A percentile compares a stretch with the other conserved stretches of the same genome.
Evolutionary conservation across 164 flowering plant genomes (phyloP).

Genomic region (Magnolia changhungtana): DNA sequence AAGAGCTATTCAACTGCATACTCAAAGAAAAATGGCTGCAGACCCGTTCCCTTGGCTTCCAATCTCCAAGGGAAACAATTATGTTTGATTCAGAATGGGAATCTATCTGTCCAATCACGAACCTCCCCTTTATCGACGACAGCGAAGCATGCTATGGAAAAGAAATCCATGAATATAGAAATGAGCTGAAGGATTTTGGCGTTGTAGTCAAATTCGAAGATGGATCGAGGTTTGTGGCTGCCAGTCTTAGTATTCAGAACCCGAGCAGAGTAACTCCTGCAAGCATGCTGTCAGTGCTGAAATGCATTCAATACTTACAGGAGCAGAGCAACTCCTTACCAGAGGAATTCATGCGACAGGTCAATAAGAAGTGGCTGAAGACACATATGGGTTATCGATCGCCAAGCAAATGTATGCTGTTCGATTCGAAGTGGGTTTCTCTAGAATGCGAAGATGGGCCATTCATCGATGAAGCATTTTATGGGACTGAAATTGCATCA

Average conservation of each 20-base stretch:
- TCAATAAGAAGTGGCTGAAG: slow-evolving; percentile 45
- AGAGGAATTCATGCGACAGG: slow-evolving; percentile 17
- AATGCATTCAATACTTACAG: slow-evolving; percentile 10
- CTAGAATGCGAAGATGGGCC: slow-evolving; percentile 53
- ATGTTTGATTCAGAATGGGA: slow-evolving; percentile 29
- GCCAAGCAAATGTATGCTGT: slow-evolving; percentile 44
- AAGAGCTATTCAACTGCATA: slow-evolving; percentile 29
- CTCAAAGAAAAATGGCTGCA: slow-evolving; percentile 47
- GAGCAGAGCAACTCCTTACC: slow-evolving; percentile 14
- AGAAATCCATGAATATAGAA: slow-evolving; percentile 13
- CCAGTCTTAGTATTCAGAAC: slow-evolving; percentile 4
- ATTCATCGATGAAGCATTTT: slow-evolving; percentile 57
- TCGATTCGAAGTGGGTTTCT: slow-evolving; percentile 30
- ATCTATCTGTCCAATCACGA: slow-evolving; percentile 12
- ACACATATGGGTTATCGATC: slow-evolving; percentile 46
- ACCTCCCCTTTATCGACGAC: slow-evolving; percentile 27
- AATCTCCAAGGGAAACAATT: slow-evolving; percentile 43
- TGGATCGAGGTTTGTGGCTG: slow-evolving; percentile 21
- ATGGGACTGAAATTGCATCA: slow-evolving; percentile 36
- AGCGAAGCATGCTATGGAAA: slow-evolving; percentile 14
- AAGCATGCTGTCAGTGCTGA: slow-evolving; percentile 10
- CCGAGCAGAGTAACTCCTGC: slow-evolving; percentile 10
- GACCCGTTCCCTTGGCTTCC: slow-evolving; percentile 40
- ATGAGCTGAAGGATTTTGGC: slow-evolving; percentile 24
- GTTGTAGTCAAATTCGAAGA: slow-evolving; percentile 17